Conservation (phyloP, 2,329 filamentous ascomycete species). For the Calonectria leucothoes region DNA sequence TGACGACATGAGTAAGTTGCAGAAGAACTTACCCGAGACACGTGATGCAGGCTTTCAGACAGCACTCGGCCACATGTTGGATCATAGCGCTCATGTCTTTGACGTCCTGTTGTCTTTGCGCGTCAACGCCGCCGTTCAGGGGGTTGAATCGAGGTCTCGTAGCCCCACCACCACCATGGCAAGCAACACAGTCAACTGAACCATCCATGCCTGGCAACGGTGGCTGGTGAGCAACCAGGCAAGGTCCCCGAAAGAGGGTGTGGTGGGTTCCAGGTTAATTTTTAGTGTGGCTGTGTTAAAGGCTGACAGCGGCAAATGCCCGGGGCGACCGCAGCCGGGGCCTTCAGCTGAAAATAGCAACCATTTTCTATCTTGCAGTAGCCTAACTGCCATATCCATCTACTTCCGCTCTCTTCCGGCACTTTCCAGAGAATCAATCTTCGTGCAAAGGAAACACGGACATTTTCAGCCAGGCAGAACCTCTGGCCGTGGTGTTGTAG, state of each 20-base stretch:
- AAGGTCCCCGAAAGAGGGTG: slow-evolving; percentile 18
- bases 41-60: neutral
- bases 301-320: slow-evolving; percentile 26
- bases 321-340: neutral
- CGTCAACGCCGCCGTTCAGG: slow-evolving; percentile 15
- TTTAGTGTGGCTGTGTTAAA: slow-evolving; percentile 38
- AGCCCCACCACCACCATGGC: slow-evolving; percentile 3
- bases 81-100: neutral
- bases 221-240: neutral
- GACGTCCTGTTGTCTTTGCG: neutral
- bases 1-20: neutral
- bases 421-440: neutral
- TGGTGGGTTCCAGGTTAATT: slow-evolving; percentile 14
- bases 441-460: neutral
- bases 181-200: neutral
- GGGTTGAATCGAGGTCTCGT: neutral
- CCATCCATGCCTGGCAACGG: neutral
- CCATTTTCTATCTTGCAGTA: neutral
- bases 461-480: neutral
- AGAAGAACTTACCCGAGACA: neutral
- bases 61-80: neutral
- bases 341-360: slow-evolving; percentile 36
- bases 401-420: neutral
- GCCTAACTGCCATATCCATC: neutral
- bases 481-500: neutral